Base-by-base conservation (phyloP, 1,284 basidiomycete species). In the Leccinum griseonigrum region DNA sequence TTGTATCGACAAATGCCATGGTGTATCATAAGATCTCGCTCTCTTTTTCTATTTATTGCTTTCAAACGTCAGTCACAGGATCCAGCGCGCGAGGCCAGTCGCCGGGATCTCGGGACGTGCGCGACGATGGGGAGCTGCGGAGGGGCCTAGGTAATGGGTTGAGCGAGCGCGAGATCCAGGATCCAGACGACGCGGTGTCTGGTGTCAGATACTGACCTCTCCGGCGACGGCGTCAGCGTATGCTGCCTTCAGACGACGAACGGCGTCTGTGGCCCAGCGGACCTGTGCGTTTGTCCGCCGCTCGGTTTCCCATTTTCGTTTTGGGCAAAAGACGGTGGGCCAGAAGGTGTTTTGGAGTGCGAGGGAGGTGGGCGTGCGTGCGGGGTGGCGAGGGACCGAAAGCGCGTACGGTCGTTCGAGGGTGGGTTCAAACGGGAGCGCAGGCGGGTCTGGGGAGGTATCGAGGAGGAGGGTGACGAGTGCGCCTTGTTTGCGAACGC, bases 281-380 rank as follows among this genome's bases (percentile, higher is more conserved):
- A 86, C 79, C 64, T 85, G 85, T 0, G 81, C 83, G 22, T 78
- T 74, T 3, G 90, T 81, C 91, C 93, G 94, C 4, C 77, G 77
- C 61, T 89, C 85, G 1, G 81, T 77, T 63, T 89, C 86, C 63
- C 83, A 85, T 69, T 91, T 91, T 52, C 88, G 82, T 16, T 84
- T 81, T 0, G 93, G 93, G 1, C 90, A 81, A 67, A 87, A 91
- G 7, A 86, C 77, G 7, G 94, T 94, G 0, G 95, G 95, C 95
- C 95, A 97, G 26, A 90, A 75, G 0, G 79, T 74, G 48, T 83
- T 82, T 75, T 95, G 94, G 43, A 85, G 75, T 26, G 77, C 72
- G 4, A 94, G 78, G 18, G 95, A 89, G 14, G 80, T 79, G 2
- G 79, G 79, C 0, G 91, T 94, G 2, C 91, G 79, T 0, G 95